Conservation (phyloP, 2,329 filamentous ascomycete species). For the Phoma sp. region DNA sequence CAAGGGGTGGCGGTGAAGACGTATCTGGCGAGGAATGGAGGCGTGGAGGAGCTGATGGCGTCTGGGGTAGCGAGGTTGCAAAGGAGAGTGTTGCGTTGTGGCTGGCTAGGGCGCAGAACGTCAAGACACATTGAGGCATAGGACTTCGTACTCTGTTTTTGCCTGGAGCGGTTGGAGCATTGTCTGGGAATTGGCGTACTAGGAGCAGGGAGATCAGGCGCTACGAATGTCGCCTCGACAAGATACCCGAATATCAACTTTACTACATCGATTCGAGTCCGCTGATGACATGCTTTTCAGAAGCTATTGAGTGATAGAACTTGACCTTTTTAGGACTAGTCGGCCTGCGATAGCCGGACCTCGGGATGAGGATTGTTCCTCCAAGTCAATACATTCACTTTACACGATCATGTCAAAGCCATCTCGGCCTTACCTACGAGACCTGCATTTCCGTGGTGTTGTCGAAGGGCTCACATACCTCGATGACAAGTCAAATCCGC, state of each 20-base stretch:
- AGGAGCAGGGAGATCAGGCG: conserved; percentile 20
- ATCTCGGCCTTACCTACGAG: conserved; percentile 40
- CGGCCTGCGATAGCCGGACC: conserved; percentile 9
- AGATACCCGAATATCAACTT: conserved; percentile 20
- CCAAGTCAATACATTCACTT: neutral
- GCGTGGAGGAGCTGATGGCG: conserved; percentile 65
- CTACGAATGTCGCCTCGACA: conserved; percentile 9
- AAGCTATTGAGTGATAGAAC: neutral
- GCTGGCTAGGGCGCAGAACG: conserved; percentile 54
- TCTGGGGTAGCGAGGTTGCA: conserved; percentile 69
- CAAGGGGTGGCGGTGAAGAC: conserved; percentile 61
- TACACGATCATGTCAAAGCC: conserved; percentile 24
- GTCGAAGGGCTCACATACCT: conserved; percentile 59
- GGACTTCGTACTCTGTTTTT: neutral
- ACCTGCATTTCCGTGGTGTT: conserved; percentile 56
- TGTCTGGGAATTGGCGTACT: conserved; percentile 12
- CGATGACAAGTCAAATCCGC: conserved; percentile 37
- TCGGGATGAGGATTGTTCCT: neutral
- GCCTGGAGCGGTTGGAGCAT: conserved; percentile 3
- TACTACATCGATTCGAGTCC: neutral
- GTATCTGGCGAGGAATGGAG: conserved; percentile 73
- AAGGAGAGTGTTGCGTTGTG: conserved; percentile 68
- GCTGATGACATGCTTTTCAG: neutral
- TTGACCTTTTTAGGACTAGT: conserved; percentile 1
- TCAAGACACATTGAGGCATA: conserved; percentile 37